Evolutionary conservation across 768 basidiomycete genomes (phyloP).

Genomic region (Hysterangium stoloniferum): DNA sequence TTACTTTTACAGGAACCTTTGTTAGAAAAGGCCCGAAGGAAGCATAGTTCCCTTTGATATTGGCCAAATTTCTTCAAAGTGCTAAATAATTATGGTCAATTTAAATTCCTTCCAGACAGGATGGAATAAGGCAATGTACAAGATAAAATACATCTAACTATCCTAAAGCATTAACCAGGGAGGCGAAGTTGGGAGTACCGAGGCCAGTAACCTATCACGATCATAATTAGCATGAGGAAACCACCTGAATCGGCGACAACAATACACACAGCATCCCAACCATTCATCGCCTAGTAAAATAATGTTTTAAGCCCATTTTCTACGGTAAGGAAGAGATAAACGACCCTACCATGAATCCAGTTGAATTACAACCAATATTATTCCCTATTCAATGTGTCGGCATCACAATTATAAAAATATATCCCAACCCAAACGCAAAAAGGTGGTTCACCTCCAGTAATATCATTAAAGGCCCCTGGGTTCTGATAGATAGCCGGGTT

Average conservation of each 20-base stretch:
- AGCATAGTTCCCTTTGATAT: too few relatives aligned
- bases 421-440: background rate
- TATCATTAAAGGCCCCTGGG: background rate
- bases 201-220: conserved; percentile 41
- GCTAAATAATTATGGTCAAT: too few relatives aligned
- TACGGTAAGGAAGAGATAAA: conserved; percentile 14
- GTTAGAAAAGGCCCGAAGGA: background rate
- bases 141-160: too few relatives aligned
- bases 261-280: conserved; percentile 50
- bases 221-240: background rate
- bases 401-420: too few relatives aligned
- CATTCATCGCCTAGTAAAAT: conserved; percentile 36
- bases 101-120: too few relatives aligned
- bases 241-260: too few relatives aligned
- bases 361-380: conserved; percentile 8
- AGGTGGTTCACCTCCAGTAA: background rate
- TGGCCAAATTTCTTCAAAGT: too few relatives aligned
- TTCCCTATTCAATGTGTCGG: background rate
- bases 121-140: too few relatives aligned
- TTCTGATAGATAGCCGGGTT: background rate
- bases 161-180: too few relatives aligned
- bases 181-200: conserved; percentile 58
- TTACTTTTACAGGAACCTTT: background rate
- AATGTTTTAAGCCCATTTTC: background rate
- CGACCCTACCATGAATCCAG: background rate